Base-by-base conservation (phyloP, 1,139 yeast genomes). In the Tardiomyces blankii region DNA sequence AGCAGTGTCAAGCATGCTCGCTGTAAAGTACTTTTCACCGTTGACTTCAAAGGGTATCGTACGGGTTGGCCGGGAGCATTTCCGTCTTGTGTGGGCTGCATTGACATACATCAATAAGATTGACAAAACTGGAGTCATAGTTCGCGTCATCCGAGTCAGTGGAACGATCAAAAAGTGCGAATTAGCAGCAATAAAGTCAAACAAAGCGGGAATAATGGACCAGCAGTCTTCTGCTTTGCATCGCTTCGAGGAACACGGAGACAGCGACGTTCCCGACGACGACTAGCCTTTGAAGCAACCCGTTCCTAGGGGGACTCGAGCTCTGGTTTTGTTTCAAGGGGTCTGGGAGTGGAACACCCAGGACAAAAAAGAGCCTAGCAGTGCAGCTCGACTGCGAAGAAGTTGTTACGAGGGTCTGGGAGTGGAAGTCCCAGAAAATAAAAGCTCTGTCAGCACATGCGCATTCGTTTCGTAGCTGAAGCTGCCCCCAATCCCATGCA, bases 101-200 rank as follows among this genome's bases (percentile, higher is more conserved):
- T 61, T 89, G 51, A 72, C 85, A 0, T 67, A 83, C 49, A 75
- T 87, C n/a, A 71, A 69, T 41, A 65, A 67, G 27, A 56, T 87
- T 1, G 79, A 72, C 28, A 77, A 74, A n/a, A 60, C 62, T 33
- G 67, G 68, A 3, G 78, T 81, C 9, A 73, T 82, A 4, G 62
- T 88, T 8, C 70, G 80, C 46, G 80, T 86, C 39, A 66, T 75
- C 2, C 82, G 84, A 50, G 80, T 86, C 0, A 81, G 95, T 56
- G 97, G 96, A 0, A 88, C 97, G 0, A 88, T 91, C 41, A 82
- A 81, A 60, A 87, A 87, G 59, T 75, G 94, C 57, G 94, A 88
- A 60, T 74, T 79, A 54, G 77, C 70, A 50, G 82, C 50, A 55
- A 69, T 54, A 62, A 74, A 52, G 13, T 49, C 59, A 18, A 57